Evolutionary conservation across 2,329 filamentous ascomycete genomes (phyloP).

Genomic region (Coniochaeta prunicola): DNA sequence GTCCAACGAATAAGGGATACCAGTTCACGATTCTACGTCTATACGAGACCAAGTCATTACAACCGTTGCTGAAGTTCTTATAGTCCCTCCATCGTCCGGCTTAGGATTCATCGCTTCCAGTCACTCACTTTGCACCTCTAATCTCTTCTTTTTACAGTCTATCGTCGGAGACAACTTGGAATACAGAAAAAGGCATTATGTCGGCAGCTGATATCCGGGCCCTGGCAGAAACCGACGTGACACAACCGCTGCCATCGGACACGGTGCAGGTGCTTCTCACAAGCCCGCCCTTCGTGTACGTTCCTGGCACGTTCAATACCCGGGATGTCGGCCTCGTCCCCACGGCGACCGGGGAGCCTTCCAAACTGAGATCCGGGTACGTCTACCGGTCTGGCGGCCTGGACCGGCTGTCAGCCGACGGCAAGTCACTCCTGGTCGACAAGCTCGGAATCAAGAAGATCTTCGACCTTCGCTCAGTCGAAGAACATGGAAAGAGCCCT

Average conservation of each 20-base stretch:
- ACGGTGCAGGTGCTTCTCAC: conserved; percentile 27
- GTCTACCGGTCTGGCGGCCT: conserved; percentile 42
- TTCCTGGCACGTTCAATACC: conserved; percentile 42
- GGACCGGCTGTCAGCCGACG: conserved; percentile 23
- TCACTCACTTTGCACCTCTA: background rate
- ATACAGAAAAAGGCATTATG: conserved; percentile 1
- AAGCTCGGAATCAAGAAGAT: conserved; percentile 33
- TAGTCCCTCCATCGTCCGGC: background rate
- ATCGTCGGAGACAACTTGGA: background rate
- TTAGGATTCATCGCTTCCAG: background rate
- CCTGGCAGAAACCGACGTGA: conserved; percentile 35
- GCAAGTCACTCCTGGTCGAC: conserved; percentile 26
- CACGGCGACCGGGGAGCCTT: background rate
- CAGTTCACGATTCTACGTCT: background rate
- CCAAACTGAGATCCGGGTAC: conserved; percentile 30
- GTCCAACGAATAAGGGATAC: background rate
- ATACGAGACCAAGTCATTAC: background rate
- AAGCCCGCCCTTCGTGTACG: conserved; percentile 37
- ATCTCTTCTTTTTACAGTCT: background rate
- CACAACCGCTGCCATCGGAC: conserved; percentile 27
- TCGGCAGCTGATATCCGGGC: conserved; percentile 20
- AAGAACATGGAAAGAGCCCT: conserved; percentile 33
- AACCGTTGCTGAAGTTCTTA: background rate
- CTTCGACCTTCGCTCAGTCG: conserved; percentile 42
- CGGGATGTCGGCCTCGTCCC: conserved; percentile 42